Evolutionary conservation across 768 basidiomycete species (phyloP), one percentile per base, ranked within the genome.

Genomic region (Candolleomyces aberdarensis): DNA sequence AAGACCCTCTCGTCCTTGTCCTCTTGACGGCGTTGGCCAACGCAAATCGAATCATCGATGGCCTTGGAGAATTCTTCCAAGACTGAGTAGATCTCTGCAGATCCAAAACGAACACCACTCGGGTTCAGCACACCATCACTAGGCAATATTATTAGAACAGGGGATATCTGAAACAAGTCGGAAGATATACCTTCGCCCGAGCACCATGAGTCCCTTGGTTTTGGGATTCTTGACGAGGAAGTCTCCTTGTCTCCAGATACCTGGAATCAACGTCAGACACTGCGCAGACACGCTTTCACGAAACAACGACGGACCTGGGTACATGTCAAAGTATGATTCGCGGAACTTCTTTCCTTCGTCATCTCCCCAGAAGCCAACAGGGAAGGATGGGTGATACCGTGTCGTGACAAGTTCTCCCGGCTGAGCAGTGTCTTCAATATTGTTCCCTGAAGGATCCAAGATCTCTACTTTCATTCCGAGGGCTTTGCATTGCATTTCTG

Each of bases 31-130:
- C 85, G 76, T 72, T 89, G 86, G 1, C 91, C 91, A 5, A 94
- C 81, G 53, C 91, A 92, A 11, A 94, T 75, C 8, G 81, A 82
- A 66, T 94, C 91, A 56, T 89, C 85, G 20, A 93, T 68, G 10
- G 68, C 73, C 17, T 71, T 65, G 0, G 79, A 74, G 60, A 90
- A 87, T 54, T 80, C 75, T 46, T 87, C 83, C 59, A 92, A 72
- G 9, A 90, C 83, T 5, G 83, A 77, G 65, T 93, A 94, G 17
- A 93, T 89, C 71, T 94, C 92, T 9, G 80, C 85, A 1, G 89
- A 90, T 43, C 91, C 91, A 67, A 94, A 94, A 3, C 92, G 84
- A 55, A 93, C 85, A 5, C 91, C 91, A 31, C 85, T 86, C 4
- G 91, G 91, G 64, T 93, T 93, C 39, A 89, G 76, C 15, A 89